A percentile compares a stretch with the other conserved stretches of the same genome.
phyloP scores from a whole-genome alignment of 208 protist genomes.

The Trypanosoma platydactyli region DNA sequence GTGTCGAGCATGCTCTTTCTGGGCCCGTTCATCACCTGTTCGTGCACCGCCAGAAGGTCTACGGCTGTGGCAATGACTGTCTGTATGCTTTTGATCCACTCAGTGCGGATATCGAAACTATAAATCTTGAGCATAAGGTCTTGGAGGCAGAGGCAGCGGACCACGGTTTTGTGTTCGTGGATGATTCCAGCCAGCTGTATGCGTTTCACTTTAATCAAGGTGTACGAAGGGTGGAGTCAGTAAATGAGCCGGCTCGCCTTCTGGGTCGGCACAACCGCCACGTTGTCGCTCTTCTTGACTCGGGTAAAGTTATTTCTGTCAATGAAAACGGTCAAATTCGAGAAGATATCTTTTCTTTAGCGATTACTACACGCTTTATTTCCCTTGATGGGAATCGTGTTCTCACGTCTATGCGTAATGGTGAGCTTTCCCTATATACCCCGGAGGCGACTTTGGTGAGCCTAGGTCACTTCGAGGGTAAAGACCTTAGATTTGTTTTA shows the following conservation, averaged over 20 bases:
- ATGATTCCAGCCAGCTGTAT: conserved; percentile 36
- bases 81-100: conserved; percentile 66
- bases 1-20: conserved; percentile 21
- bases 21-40: conserved; percentile 38
- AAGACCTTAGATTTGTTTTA: not conserved
- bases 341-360: conserved; percentile 14
- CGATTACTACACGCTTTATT: conserved; percentile 21
- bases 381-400: conserved; percentile 5
- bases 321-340: conserved; percentile 23
- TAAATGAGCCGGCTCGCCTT: conserved; percentile 17
- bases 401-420: conserved; percentile 1
- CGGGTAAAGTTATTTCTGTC: conserved; percentile 12
- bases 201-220: conserved; percentile 72
- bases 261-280: conserved; percentile 43
- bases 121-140: conserved; percentile 38
- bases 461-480: not conserved
- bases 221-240: conserved; percentile 30
- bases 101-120: conserved; percentile 39
- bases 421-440: conserved; percentile 12
- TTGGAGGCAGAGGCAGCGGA: conserved; percentile 44
- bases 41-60: conserved; percentile 61
- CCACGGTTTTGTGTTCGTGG: conserved; percentile 74
- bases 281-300: conserved; percentile 20
- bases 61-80: conserved; percentile 33
- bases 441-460: not conserved